phyloP scores from a whole-genome alignment of 495 filamentous ascomycete species.

The Tetracladium setigerum region DNA sequence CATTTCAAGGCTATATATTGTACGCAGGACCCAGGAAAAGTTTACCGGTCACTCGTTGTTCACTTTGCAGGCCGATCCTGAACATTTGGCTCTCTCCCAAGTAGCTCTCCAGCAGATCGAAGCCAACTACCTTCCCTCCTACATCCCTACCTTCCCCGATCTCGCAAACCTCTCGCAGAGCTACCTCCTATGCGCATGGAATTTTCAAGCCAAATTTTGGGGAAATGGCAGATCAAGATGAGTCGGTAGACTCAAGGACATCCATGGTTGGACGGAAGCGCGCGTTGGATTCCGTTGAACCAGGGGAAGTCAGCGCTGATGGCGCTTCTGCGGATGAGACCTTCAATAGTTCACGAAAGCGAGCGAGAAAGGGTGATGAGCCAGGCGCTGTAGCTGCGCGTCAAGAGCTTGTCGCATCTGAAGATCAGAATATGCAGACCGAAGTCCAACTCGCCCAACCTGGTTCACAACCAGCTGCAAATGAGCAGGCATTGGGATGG shows the following conservation, averaged over 20 bases:
- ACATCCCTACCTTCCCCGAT: no score
- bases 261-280: slow-evolving; percentile 15
- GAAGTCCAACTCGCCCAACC: not conserved
- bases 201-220: not conserved
- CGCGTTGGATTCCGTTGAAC: slow-evolving; percentile 1
- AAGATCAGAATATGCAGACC: no score
- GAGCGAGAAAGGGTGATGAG: slow-evolving; percentile 1
- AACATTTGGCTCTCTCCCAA: no score
- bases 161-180: no score
- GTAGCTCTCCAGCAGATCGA: no score
- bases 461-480: not conserved
- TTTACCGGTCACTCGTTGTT: no score
- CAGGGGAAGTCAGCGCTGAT: not conserved
- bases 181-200: not conserved
- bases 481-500: slow-evolving; percentile 3
- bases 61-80: no score
- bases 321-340: slow-evolving; percentile 5
- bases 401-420: not conserved
- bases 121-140: no score
- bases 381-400: not conserved
- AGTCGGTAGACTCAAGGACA: slow-evolving; percentile 16
- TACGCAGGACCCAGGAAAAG: no score
- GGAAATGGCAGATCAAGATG: slow-evolving; percentile 6
- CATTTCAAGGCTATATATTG: no score
- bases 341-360: not conserved